phyloP scores from a whole-genome alignment of 164 flowering plant genomes.

The Magnolia officinalis region DNA sequence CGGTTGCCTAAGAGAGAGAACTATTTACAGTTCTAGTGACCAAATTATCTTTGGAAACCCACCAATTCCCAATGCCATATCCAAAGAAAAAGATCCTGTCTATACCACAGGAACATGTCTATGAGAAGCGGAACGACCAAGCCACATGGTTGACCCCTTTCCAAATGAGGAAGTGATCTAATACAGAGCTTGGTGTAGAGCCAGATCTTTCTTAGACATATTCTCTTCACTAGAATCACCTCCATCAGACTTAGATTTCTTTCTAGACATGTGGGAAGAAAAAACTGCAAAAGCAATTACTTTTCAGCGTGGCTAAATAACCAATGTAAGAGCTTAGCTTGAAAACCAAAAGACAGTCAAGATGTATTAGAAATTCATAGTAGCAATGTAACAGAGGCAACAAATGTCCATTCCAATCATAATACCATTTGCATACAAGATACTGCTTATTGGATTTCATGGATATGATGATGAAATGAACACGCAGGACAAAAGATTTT shows the following conservation, averaged over 20 bases:
- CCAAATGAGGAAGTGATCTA: slow-evolving; percentile 85
- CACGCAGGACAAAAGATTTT: no score
- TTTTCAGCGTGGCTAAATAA: not conserved
- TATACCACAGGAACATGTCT: slow-evolving; percentile 71
- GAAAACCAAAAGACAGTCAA: not conserved
- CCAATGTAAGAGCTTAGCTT: not conserved
- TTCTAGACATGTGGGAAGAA: slow-evolving; percentile 42
- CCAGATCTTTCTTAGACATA: slow-evolving; percentile 75
- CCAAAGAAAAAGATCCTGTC: slow-evolving; percentile 85
- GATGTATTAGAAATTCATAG: not conserved
- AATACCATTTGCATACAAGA: not conserved
- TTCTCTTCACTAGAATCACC: slow-evolving; percentile 71
- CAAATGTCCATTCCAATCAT: not conserved
- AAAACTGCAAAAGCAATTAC: not conserved
- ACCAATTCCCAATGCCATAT: slow-evolving; percentile 81
- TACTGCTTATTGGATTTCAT: no score
- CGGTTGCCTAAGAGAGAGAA: not conserved
- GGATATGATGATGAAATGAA: no score
- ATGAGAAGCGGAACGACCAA: slow-evolving; percentile 61
- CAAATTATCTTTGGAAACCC: slow-evolving; percentile 83
- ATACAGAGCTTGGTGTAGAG: slow-evolving; percentile 77
- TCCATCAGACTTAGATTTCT: slow-evolving; percentile 58
- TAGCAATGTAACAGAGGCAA: not conserved
- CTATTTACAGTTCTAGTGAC: not conserved
- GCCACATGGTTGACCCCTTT: slow-evolving; percentile 96